Percentiles rank a stretch among this genome's conserved stretches.
These are phyloP conservation scores for Ophiostoma quercus DNA, from an alignment of 2,329 filamentous ascomycete genomes.

Conservation along the genomic window DNA sequence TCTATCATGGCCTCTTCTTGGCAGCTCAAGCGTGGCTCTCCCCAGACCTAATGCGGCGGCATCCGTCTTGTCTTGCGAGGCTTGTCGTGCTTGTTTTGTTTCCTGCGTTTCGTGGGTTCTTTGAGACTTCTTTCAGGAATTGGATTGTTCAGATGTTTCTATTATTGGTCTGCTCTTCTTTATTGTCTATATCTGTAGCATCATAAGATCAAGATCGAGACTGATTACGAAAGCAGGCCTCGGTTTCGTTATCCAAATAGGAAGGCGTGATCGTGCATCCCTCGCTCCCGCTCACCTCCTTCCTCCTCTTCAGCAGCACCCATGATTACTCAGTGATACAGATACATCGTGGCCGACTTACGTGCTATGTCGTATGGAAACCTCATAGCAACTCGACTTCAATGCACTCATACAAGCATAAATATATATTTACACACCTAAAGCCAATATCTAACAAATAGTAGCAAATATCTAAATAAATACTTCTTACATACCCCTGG, in stretches of 20 bases:
- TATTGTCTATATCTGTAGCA: too few relatives aligned
- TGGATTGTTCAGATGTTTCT: not conserved
- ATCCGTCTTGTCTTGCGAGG: slow-evolving; percentile 10
- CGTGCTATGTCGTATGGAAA: not conserved
- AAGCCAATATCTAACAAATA: not conserved
- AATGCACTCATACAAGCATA: slow-evolving; percentile 1
- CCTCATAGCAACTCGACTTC: not conserved
- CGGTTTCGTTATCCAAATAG: not conserved
- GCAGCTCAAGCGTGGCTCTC: not conserved
- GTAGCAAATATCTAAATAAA: not conserved
- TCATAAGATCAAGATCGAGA: too few relatives aligned
- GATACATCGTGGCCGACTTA: not conserved
- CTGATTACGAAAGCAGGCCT: not conserved
- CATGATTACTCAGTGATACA: not conserved
- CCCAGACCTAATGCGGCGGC: not conserved
- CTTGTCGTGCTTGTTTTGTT: slow-evolving; percentile 1
- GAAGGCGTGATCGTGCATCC: not conserved
- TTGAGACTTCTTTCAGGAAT: not conserved
- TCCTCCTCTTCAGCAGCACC: not conserved
- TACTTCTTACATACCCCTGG: slow-evolving; percentile 1
- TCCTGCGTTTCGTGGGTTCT: not conserved
- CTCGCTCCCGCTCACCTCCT: not conserved
- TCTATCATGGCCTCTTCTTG: slow-evolving; percentile 3
- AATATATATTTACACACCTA: not conserved
- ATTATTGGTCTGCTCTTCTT: not conserved